phyloP scores from a whole-genome alignment of 2,329 filamentous ascomycete genomes.

The Ophiostoma sp. region DNA sequence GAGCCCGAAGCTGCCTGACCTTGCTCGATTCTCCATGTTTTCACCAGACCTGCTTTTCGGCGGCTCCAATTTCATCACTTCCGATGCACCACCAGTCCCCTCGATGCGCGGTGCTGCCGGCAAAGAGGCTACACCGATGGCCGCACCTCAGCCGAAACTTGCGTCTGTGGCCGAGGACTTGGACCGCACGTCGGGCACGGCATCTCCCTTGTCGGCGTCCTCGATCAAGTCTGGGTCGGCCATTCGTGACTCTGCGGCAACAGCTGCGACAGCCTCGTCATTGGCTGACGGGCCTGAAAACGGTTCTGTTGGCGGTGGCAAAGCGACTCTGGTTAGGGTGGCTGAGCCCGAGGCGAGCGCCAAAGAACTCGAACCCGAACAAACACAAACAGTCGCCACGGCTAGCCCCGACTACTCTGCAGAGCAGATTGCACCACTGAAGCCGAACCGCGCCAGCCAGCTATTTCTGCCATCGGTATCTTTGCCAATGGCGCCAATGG shows the following conservation, averaged over 20 bases:
- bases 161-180: constrained; percentile 12
- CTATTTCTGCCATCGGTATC: constrained; percentile 31
- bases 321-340: background rate
- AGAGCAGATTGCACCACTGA: constrained; percentile 40
- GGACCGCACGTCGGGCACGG: constrained; percentile 11
- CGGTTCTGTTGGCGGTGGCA: constrained; percentile 1
- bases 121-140: background rate
- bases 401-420: constrained; percentile 5
- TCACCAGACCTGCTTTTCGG: constrained; percentile 53
- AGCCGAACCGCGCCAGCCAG: constrained; percentile 38
- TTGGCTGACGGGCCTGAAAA: background rate
- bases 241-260: constrained; percentile 21
- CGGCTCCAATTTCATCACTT: constrained; percentile 29
- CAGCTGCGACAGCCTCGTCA: constrained; percentile 16
- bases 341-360: background rate
- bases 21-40: constrained; percentile 56
- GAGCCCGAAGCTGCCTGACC: constrained; percentile 54
- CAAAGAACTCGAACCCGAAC: background rate
- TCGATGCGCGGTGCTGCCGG: constrained; percentile 22
- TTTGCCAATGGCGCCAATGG: constrained; percentile 6
- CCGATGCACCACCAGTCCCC: constrained; percentile 31
- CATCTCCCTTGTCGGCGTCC: constrained; percentile 19
- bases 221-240: constrained; percentile 16
- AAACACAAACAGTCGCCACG: background rate
- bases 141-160: background rate